Conservation (phyloP, 1,284 basidiomycete species). For the Leccinum insolens region DNA sequence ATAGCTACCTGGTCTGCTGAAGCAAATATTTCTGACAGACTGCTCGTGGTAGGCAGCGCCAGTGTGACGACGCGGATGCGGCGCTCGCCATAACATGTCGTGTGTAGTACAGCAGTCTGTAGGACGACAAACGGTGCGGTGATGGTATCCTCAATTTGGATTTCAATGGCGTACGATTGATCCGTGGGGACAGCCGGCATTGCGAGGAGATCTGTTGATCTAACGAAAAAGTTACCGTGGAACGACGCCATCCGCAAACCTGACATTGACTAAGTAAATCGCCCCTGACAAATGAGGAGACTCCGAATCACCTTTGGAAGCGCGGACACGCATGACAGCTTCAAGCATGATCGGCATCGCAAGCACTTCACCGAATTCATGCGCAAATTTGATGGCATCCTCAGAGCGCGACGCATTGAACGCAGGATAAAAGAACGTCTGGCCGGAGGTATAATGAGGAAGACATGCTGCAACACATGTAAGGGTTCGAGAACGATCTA, state of each 20-base stretch:
- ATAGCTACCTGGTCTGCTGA: constrained; percentile 95
- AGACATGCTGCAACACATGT: constrained; percentile 65
- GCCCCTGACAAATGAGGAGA: background rate
- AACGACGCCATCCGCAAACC: constrained; percentile 96
- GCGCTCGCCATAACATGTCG: constrained; percentile 94
- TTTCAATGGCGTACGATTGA: constrained; percentile 96
- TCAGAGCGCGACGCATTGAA: constrained; percentile 95
- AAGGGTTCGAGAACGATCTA: constrained; percentile 6
- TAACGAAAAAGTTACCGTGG: constrained; percentile 99
- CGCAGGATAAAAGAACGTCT: constrained; percentile 98
- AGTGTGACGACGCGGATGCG: constrained; percentile 95
- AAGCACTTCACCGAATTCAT: constrained; percentile 93
- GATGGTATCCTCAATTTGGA: constrained; percentile 97
- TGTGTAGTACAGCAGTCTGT: constrained; percentile 96
- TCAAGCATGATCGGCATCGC: constrained; percentile 96
- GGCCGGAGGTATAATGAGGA: constrained; percentile 97
- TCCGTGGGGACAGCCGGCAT: constrained; percentile 97
- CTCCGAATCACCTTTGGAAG: constrained; percentile 71
- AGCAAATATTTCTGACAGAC: constrained; percentile 92
- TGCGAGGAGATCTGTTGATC: constrained; percentile 95
- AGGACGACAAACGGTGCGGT: constrained; percentile 93
- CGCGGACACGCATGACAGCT: constrained; percentile 97
- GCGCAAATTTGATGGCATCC: constrained; percentile 97
- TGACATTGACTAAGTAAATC: constrained; percentile 31
- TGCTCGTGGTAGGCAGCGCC: constrained; percentile 92